Conservation (phyloP, 2,329 filamentous ascomycete species). For the Cryphonectria carpinicola region DNA sequence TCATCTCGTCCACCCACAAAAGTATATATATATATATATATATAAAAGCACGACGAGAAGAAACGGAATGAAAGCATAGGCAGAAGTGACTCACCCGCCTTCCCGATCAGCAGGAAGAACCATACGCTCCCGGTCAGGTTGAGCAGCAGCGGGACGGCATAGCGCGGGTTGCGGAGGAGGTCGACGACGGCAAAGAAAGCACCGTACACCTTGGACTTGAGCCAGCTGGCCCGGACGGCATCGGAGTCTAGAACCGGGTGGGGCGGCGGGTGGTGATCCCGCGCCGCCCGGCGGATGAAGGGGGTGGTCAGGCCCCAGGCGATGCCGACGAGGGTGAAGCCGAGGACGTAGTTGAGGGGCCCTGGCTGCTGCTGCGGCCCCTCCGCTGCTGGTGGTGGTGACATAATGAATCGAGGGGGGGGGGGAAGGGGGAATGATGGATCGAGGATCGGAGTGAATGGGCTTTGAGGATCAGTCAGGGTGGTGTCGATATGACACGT, state of each 20-base stretch:
- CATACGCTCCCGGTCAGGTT: slow-evolving; percentile 94
- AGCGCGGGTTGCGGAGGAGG: slow-evolving; percentile 77
- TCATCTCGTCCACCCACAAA: not conserved
- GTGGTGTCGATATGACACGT: not conserved
- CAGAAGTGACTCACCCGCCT: slow-evolving; percentile 54
- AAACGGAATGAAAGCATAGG: not conserved
- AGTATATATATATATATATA: not conserved
- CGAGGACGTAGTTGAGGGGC: slow-evolving; percentile 80
- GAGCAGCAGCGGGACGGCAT: slow-evolving; percentile 81
- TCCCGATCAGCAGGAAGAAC: slow-evolving; percentile 94
- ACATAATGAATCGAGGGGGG: not conserved
- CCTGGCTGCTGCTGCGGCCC: slow-evolving; percentile 46
- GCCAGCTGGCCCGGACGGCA: slow-evolving; percentile 59
- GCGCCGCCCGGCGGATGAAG: slow-evolving; percentile 87
- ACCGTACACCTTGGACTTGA: slow-evolving; percentile 65
- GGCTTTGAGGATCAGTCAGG: not conserved
- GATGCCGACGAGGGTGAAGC: slow-evolving; percentile 87
- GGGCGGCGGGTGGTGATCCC: slow-evolving; percentile 68
- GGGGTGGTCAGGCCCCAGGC: slow-evolving; percentile 93
- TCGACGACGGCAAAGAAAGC: slow-evolving; percentile 77
- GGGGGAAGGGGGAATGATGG: not conserved
- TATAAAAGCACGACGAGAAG: not conserved
- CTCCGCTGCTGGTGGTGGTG: not conserved
- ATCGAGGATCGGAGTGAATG: not conserved
- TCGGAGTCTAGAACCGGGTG: slow-evolving; percentile 59